Conservation (phyloP, 805 yeast genomes). For the Candida dendrica region DNA sequence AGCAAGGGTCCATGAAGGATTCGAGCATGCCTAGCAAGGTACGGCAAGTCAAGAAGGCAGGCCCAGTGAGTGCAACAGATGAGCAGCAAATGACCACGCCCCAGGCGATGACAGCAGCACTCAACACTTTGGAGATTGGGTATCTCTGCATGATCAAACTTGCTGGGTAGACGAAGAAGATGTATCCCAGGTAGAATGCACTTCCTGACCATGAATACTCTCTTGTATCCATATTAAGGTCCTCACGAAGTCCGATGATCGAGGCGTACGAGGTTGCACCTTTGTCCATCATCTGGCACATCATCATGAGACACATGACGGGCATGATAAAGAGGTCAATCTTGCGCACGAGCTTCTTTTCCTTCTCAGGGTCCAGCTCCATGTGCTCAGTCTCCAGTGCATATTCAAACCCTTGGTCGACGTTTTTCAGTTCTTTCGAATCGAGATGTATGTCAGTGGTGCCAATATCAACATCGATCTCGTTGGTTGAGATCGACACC, state of each 20-base stretch:
- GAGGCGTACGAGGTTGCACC: slow-evolving; percentile 31
- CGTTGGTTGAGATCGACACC: background rate
- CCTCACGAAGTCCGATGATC: slow-evolving; percentile 30
- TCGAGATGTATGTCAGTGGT: background rate
- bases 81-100: slow-evolving; percentile 26
- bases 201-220: slow-evolving; percentile 28
- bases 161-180: slow-evolving; percentile 26
- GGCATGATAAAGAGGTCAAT: slow-evolving; percentile 30
- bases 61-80: slow-evolving; percentile 21
- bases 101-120: slow-evolving; percentile 27
- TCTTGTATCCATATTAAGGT: slow-evolving; percentile 28
- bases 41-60: background rate
- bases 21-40: background rate
- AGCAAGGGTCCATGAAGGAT: slow-evolving; percentile 9
- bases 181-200: slow-evolving; percentile 29
- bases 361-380: background rate
- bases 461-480: background rate
- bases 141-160: slow-evolving; percentile 25
- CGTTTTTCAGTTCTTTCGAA: slow-evolving; percentile 11
- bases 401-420: slow-evolving; percentile 28
- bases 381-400: slow-evolving; percentile 11
- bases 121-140: slow-evolving; percentile 30
- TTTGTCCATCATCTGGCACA: slow-evolving; percentile 33
- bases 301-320: slow-evolving; percentile 24
- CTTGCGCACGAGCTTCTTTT: slow-evolving; percentile 24